Base-by-base conservation (phyloP, 2,329 filamentous ascomycete species). In the Mycosphaerella sp. region DNA sequence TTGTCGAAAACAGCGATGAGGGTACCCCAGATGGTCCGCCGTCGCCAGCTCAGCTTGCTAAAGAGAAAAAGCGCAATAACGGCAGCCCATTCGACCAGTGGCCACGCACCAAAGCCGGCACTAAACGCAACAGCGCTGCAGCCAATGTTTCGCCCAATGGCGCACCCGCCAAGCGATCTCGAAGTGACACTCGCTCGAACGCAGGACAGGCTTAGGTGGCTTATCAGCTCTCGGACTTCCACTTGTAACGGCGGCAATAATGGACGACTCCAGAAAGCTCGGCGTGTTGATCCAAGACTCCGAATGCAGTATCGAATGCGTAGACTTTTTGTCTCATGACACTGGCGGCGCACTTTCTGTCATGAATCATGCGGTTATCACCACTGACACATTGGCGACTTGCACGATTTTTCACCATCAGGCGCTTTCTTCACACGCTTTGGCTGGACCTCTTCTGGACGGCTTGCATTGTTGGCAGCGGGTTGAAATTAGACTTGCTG, bases 31-130 rank as follows among this genome's bases (percentile, higher is more conserved):
- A 21, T 28, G 44, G 49, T 44, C 17, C 32, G 13, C 32, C 30
- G 12, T 45, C 50, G n/a, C 32, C 55, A 35, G 41, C 46, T 17
- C 34, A 41, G 30, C 30, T 34, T 18, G 47, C 41, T 1, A 32
- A 46, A n/a, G 48, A 36, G 16, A 45, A 51, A 17, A 39, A 52
- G 4, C 48, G 50, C 44, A 63, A 58, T 57, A 62, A 68, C 57
- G 72, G 71, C 51, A 82, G 78, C 60, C 81, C 80, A 2, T 88
- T 88, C 60, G 82, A 86, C 60, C 75, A 75, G 35, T 89, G 84
- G 84, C 78, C 74, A 56, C 80, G 83, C 52, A 80, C 79, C 60
- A 88, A 88, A 53, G 21, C 47, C 36, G 57, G 59, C 27, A 42
- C 34, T 17, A 61, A 61, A 55, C 59, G 60, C 39, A 49, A 53